phyloP scores from a whole-genome alignment of 192 early-diverging fungal species.

The Coemansia sp. region DNA sequence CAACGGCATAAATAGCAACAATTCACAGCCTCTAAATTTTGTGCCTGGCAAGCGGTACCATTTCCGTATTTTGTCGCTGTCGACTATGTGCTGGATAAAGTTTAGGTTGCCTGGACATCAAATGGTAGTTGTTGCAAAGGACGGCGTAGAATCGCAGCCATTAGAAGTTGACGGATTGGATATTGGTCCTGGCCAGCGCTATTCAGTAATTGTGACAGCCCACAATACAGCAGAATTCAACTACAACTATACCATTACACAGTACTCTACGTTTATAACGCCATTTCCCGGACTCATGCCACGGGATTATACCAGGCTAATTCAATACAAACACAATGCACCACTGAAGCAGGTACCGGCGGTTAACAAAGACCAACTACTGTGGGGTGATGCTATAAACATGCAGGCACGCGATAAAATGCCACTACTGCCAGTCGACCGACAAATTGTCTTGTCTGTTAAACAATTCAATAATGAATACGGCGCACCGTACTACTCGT shows the following conservation, averaged over 20 bases:
- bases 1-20: slow-evolving; percentile 39
- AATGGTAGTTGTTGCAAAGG: slow-evolving; percentile 76
- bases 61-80: slow-evolving; percentile 71
- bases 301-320: slow-evolving; percentile 19
- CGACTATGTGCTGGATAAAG: slow-evolving; percentile 61
- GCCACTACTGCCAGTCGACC: not conserved
- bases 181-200: slow-evolving; percentile 71
- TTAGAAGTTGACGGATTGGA: slow-evolving; percentile 53
- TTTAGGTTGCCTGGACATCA: slow-evolving; percentile 76
- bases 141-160: slow-evolving; percentile 63
- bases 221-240: slow-evolving; percentile 53
- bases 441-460: not conserved
- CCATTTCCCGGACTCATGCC: slow-evolving; percentile 49
- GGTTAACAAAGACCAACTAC: not conserved
- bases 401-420: not conserved
- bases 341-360: not conserved
- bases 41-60: slow-evolving; percentile 73
- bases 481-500: too few species aligned
- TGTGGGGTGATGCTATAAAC: not conserved
- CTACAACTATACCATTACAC: slow-evolving; percentile 62
- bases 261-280: slow-evolving; percentile 64
- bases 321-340: slow-evolving; percentile 10
- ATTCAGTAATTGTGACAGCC: slow-evolving; percentile 75
- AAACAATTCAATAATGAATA: not conserved
- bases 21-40: slow-evolving; percentile 51